Evolutionary conservation across 208 protist species (phyloP).

Genomic region (Acanthamoeba castellanii): DNA sequence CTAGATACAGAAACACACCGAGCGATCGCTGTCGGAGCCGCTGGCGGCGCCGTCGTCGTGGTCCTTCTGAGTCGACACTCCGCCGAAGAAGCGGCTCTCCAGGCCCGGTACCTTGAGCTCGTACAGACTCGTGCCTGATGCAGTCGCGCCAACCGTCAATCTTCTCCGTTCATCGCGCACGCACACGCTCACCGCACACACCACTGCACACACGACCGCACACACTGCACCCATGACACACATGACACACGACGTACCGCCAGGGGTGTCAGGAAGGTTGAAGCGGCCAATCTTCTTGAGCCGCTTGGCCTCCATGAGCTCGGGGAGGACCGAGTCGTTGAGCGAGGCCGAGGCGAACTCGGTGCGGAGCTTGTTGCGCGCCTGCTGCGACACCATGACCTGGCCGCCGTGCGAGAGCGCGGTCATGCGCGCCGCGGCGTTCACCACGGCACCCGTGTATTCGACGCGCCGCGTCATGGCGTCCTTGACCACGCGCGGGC

Average conservation of each 20-base stretch:
- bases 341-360: background rate
- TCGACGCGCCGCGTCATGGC: background rate
- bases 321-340: too few species aligned
- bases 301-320: background rate
- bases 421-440: background rate
- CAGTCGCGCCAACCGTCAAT: too few species aligned
- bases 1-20: too few species aligned
- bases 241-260: background rate
- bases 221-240: too few species aligned
- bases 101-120: background rate
- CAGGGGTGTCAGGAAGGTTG: background rate
- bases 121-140: background rate
- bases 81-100: conserved; percentile 13
- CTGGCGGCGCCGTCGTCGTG: too few species aligned
- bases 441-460: background rate
- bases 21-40: too few species aligned
- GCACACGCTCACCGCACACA: too few species aligned
- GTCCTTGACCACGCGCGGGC: background rate
- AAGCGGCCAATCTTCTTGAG: background rate
- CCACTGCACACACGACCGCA: too few species aligned
- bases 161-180: too few species aligned
- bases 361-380: background rate
- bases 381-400: background rate
- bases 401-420: background rate
- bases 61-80: background rate